Evolutionary conservation across 1,284 basidiomycete genomes (phyloP), one percentile per base, ranked within the genome.

Genomic region (Sphaerobolus stellatus): DNA sequence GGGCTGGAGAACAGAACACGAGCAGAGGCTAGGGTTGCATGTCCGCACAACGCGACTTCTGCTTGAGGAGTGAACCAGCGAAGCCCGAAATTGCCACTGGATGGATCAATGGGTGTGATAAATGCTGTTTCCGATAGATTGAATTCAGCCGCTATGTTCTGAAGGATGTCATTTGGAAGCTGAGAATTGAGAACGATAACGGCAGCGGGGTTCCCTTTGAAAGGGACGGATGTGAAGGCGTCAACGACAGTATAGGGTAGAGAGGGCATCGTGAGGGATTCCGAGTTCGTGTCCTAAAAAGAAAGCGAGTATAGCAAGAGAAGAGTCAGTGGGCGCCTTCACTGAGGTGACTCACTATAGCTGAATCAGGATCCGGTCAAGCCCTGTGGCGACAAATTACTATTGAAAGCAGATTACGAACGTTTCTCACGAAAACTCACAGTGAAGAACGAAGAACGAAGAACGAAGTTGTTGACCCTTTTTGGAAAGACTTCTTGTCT

Each of bases 41-140:
- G 62, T 7, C 63, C 63, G 44, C 62, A 63, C 14, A 63, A 41
- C 2, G 41, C 38, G 13, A 61, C 52, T 44, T 63, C 62, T 1
- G 33, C 27, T 11, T 38, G 30, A 2, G 62, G 61, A 6, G 62
- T 63, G 53, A 63, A 63, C 62, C 62, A 63, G 14, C 61, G 51
- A 25, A 63, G 48, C 4, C 54, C 55, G 36, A 54, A 62, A 2
- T 29, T 18, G 24, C 43, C 50, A 16, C 24, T 34, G 6, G 50
- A 46, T 16, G 29, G 18, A 50, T 31, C 28, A 22, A 34, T 38
- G 27, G 18, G 27, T 16, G 8, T 22, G 33, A 57, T 22, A 28
- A 59, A 60, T 20, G 59, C 58, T 6, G 59, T 60, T 25, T 57
- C 59, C 11, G 58, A 50, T 36, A 59, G 46, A 40, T 57, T 59